Percentiles rank a stretch among this genome's conserved stretches.
These are phyloP conservation scores for Omphalotus olearius DNA, from an alignment of 1,284 basidiomycete genomes.

Conservation along the genomic window DNA sequence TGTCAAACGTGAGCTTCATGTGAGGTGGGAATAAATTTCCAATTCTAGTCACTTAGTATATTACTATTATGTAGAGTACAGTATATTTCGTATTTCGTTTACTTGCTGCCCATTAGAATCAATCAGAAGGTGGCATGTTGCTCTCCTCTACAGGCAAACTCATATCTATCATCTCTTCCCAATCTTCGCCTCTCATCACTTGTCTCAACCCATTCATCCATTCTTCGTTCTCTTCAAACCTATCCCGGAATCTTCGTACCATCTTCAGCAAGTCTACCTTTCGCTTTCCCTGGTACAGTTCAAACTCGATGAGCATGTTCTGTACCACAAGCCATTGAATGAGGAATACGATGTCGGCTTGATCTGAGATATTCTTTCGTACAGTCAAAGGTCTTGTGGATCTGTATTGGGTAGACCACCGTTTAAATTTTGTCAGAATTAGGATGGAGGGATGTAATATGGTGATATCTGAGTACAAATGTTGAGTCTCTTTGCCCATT, in stretches of 20 bases:
- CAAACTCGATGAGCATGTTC: constrained; percentile 24
- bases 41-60: too few species aligned
- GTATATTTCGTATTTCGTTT: too few species aligned
- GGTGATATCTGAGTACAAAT: constrained; percentile 17
- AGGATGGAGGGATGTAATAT: constrained; percentile 30
- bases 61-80: too few species aligned
- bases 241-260: constrained; percentile 22
- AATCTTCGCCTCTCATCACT: too few species aligned
- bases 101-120: too few species aligned
- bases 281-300: constrained; percentile 16
- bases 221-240: constrained; percentile 13
- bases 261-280: constrained; percentile 23
- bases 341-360: constrained; percentile 25
- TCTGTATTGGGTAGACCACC: constrained; percentile 24
- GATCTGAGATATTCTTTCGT: constrained; percentile 20
- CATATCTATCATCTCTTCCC: too few species aligned
- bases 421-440: constrained; percentile 30
- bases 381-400: constrained; percentile 25
- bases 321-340: constrained; percentile 24
- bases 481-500: not conserved
- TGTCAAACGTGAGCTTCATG: too few species aligned
- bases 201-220: too few species aligned
- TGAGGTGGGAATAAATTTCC: too few species aligned
- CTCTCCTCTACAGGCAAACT: too few species aligned
- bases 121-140: too few species aligned